Percentiles rank a stretch among this genome's conserved stretches.
Conservation (phyloP, 441 rosid genomes). For the Macaranga tanarius region DNA sequence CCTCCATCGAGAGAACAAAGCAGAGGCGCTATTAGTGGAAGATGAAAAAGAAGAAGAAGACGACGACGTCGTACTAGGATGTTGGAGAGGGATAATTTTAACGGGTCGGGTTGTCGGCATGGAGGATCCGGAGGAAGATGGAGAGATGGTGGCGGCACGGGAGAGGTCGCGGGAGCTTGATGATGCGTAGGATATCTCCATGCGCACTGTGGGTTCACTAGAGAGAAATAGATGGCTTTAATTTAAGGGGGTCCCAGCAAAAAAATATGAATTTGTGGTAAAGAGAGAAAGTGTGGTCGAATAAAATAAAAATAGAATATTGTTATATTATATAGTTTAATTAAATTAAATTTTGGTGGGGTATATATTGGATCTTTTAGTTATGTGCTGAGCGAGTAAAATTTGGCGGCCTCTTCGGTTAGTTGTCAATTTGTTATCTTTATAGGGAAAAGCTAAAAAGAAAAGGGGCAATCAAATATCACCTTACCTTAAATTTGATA, state of each 20-base stretch:
- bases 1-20: slow-evolving; percentile 38
- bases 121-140: slow-evolving; percentile 23
- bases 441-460: too few species aligned
- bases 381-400: too few species aligned
- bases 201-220: slow-evolving; percentile 22
- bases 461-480: too few species aligned
- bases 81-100: slow-evolving; percentile 69
- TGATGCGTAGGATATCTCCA: slow-evolving; percentile 67
- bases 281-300: not conserved
- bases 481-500: too few species aligned
- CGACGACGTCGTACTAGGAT: slow-evolving; percentile 44
- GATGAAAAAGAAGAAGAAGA: slow-evolving; percentile 25
- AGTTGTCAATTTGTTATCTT: too few species aligned
- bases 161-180: slow-evolving; percentile 45
- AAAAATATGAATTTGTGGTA: not conserved
- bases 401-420: too few species aligned
- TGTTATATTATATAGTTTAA: too few species aligned
- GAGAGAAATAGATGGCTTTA: not conserved
- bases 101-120: slow-evolving; percentile 60
- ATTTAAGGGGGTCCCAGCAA: not conserved
- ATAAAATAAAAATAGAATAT: too few species aligned
- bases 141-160: not conserved
- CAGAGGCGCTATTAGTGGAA: slow-evolving; percentile 17
- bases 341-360: too few species aligned
- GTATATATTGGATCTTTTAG: too few species aligned